These are phyloP conservation scores for Rubia tinctorum DNA, from an alignment of 305 asterid genomes.

Conservation along the genomic window DNA sequence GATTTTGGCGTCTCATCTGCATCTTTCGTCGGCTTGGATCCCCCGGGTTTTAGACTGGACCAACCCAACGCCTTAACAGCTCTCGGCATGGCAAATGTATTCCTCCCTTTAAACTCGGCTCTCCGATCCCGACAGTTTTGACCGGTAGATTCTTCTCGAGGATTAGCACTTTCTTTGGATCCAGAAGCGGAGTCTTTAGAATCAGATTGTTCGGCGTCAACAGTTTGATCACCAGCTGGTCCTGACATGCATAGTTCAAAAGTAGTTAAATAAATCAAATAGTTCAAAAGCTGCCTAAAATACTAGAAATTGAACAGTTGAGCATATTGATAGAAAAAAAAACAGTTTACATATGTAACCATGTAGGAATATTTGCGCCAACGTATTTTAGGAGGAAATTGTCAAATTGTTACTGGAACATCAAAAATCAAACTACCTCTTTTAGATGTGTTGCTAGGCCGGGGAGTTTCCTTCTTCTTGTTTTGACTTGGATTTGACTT, in stretches of 20 bases:
- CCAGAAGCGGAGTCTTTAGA: slow-evolving; percentile 17
- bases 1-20: slow-evolving; percentile 70
- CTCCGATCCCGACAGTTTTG: slow-evolving; percentile 28
- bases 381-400: background rate
- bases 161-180: slow-evolving; percentile 31
- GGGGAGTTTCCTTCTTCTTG: slow-evolving; percentile 42
- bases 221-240: slow-evolving; percentile 10
- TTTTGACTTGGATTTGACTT: slow-evolving; percentile 75
- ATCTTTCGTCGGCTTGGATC: slow-evolving; percentile 22
- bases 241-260: slow-evolving; percentile 2
- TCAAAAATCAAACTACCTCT: slow-evolving; percentile 36
- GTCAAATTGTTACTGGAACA: background rate
- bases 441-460: slow-evolving; percentile 26
- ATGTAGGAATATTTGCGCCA: background rate
- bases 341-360: background rate
- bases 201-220: background rate
- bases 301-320: background rate
- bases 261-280: background rate
- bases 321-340: background rate
- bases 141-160: slow-evolving; percentile 21
- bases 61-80: slow-evolving; percentile 58
- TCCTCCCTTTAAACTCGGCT: slow-evolving; percentile 56
- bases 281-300: background rate
- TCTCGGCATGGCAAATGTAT: slow-evolving; percentile 86
- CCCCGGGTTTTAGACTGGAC: slow-evolving; percentile 24